Evolutionary conservation across 148 eudicot genomes (phyloP).

Genomic region (Chenopodium album): DNA sequence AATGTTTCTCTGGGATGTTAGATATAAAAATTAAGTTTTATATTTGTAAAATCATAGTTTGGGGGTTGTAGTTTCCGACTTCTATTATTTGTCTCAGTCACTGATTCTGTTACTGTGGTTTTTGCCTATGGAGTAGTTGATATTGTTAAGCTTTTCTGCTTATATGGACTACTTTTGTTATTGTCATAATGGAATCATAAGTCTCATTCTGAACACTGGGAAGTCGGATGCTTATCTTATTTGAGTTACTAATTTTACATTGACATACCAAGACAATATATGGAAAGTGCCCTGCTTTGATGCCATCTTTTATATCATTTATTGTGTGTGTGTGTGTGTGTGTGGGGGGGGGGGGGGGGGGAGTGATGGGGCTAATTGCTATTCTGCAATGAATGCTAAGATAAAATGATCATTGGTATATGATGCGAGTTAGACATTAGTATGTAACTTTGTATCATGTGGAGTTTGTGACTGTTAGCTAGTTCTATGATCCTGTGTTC

Average conservation of each 20-base stretch:
- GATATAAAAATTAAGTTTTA: not conserved
- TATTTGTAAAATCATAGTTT: too few relatives aligned
- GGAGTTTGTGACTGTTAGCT: not conserved
- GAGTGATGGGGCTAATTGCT: too few relatives aligned
- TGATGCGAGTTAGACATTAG: too few relatives aligned
- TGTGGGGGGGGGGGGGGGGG: too few relatives aligned
- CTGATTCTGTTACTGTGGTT: not conserved
- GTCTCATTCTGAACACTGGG: not conserved
- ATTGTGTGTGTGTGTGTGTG: not conserved
- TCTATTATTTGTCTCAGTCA: conserved; percentile 19
- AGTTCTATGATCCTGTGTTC: not conserved
- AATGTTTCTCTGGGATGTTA: not conserved
- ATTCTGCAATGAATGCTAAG: too few relatives aligned
- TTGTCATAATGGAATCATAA: not conserved
- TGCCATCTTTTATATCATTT: too few relatives aligned
- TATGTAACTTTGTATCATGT: not conserved
- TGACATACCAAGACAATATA: not conserved
- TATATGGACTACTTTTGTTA: not conserved
- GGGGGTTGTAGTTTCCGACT: not conserved
- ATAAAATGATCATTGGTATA: too few relatives aligned
- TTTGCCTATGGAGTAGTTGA: not conserved
- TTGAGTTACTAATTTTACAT: not conserved
- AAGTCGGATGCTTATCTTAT: not conserved
- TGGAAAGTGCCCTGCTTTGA: not conserved
- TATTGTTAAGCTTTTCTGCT: not conserved